Percentiles rank a stretch among this genome's conserved stretches.
phyloP scores from a whole-genome alignment of 495 filamentous ascomycete species.

The Lentithecium fluviatile region DNA sequence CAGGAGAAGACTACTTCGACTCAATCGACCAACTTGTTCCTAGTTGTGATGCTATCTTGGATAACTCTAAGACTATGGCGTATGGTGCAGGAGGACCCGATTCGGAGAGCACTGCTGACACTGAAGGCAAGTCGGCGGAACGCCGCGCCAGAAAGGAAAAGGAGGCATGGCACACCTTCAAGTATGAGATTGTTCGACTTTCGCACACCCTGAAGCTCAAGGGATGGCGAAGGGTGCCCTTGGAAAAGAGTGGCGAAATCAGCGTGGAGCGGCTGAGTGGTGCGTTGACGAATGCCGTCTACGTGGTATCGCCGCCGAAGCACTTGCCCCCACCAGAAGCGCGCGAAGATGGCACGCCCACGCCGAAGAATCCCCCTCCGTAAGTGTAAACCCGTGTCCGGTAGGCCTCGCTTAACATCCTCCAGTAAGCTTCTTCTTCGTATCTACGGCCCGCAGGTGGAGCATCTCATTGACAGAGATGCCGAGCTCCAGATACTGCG shows the following conservation, averaged over 20 bases:
- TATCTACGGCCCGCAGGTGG: constrained; percentile 93
- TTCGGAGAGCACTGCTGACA: constrained; percentile 51
- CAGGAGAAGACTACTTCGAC: constrained; percentile 72
- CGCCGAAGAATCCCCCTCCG: constrained; percentile 54
- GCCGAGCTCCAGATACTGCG: constrained; percentile 84
- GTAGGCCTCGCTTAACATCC: constrained; percentile 17
- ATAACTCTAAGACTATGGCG: constrained; percentile 83
- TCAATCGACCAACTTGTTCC: constrained; percentile 72
- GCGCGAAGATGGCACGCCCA: constrained; percentile 42
- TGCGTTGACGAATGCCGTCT: constrained; percentile 93
- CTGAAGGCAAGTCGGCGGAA: constrained; percentile 34
- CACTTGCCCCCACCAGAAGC: constrained; percentile 47
- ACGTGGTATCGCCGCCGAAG: constrained; percentile 81
- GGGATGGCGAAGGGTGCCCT: constrained; percentile 80
- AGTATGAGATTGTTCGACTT: constrained; percentile 82
- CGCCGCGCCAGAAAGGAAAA: constrained; percentile 54
- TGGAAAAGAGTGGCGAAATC: constrained; percentile 70
- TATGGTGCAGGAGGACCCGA: constrained; percentile 60
- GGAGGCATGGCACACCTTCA: constrained; percentile 77
- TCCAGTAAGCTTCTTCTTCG: constrained; percentile 78
- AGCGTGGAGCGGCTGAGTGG: constrained; percentile 84
- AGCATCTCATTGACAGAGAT: constrained; percentile 91
- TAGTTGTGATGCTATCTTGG: constrained; percentile 72
- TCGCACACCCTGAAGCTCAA: constrained; percentile 85
- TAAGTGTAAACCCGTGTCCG: constrained; percentile 29